phyloP scores from a whole-genome alignment of 345 rosid genomes.

The Psidium friedrichsthalianum region DNA sequence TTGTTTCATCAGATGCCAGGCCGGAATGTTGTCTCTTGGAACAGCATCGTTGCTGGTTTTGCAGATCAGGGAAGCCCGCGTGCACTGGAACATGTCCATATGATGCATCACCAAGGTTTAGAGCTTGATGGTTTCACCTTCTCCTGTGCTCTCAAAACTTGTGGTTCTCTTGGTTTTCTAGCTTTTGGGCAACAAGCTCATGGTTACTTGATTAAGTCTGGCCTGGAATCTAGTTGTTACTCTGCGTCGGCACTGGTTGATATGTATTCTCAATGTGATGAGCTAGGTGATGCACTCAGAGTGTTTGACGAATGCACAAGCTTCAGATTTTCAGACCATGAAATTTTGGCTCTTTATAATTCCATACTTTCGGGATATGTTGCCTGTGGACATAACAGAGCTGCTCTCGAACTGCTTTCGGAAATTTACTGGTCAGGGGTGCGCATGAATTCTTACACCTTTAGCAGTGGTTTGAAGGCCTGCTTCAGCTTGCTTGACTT shows the following conservation, averaged over 20 bases:
- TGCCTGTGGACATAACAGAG: constrained; percentile 23
- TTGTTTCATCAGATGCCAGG: constrained; percentile 41
- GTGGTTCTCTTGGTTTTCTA: constrained; percentile 27
- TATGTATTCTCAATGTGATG: constrained; percentile 56
- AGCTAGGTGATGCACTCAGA: constrained; percentile 23
- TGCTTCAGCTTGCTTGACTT: constrained; percentile 38
- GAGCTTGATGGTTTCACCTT: constrained; percentile 52
- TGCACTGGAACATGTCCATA: constrained; percentile 33
- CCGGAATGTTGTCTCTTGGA: constrained; percentile 55
- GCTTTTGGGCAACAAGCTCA: constrained; percentile 49
- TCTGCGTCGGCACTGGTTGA: constrained; percentile 48
- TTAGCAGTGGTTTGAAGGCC: constrained; percentile 46
- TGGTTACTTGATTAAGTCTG: constrained; percentile 40
- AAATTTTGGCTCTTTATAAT: constrained; percentile 40
- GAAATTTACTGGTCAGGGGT: constrained; percentile 25
- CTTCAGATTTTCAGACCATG: background rate
- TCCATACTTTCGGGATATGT: constrained; percentile 57
- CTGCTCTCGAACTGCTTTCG: constrained; percentile 34
- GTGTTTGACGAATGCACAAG: constrained; percentile 17
- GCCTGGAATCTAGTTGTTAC: constrained; percentile 40
- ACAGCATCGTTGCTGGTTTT: constrained; percentile 58
- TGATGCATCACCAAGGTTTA: constrained; percentile 53
- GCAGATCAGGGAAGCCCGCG: constrained; percentile 32
- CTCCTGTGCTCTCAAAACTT: constrained; percentile 55
- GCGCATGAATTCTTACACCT: constrained; percentile 46